Evolutionary conservation across 2,329 filamentous ascomycete genomes (phyloP).

Genomic region (Cladosporium sp.): DNA sequence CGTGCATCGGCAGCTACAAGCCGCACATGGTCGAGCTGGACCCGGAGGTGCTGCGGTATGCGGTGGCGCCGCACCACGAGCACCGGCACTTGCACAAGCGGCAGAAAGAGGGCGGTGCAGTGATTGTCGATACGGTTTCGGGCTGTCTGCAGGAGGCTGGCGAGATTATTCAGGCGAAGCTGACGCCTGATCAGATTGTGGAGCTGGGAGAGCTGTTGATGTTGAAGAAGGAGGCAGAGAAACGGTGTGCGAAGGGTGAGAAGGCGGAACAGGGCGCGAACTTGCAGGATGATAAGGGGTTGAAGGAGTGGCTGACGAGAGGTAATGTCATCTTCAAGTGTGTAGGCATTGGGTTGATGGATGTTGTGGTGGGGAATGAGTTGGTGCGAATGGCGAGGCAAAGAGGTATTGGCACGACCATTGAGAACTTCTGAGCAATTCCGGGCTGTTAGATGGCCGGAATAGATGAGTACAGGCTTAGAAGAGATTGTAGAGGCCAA

Average conservation of each 20-base stretch:
- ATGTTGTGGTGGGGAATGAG: constrained; percentile 57
- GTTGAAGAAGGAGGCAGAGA: constrained; percentile 50
- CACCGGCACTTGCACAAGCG: constrained; percentile 59
- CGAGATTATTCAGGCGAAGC: constrained; percentile 72
- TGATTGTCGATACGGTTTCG: constrained; percentile 64
- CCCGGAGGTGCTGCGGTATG: constrained; percentile 64
- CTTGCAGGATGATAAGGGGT: constrained; percentile 31
- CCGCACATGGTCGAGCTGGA: constrained; percentile 78
- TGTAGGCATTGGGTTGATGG: constrained; percentile 63
- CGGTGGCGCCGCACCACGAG: constrained; percentile 49
- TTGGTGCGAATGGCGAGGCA: constrained; percentile 51
- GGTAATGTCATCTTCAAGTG: constrained; percentile 66
- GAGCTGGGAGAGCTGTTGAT: constrained; percentile 78
- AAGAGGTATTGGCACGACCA: constrained; percentile 49
- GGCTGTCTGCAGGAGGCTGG: constrained; percentile 78
- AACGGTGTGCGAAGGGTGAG: constrained; percentile 26
- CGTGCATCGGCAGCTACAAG: constrained; percentile 65
- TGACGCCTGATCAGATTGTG: constrained; percentile 69
- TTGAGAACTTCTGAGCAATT: constrained; percentile 39
- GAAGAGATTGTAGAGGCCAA: too few species aligned
- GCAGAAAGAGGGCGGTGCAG: constrained; percentile 51
- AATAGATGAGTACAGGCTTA: too few species aligned
- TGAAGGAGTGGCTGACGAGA: constrained; percentile 53
- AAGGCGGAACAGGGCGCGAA: constrained; percentile 22
- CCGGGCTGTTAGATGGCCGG: too few species aligned